Evolutionary conservation across 2,329 filamentous ascomycete genomes (phyloP), one percentile per base, ranked within the genome.

Genomic region (Cladophialophora chaetospira): DNA sequence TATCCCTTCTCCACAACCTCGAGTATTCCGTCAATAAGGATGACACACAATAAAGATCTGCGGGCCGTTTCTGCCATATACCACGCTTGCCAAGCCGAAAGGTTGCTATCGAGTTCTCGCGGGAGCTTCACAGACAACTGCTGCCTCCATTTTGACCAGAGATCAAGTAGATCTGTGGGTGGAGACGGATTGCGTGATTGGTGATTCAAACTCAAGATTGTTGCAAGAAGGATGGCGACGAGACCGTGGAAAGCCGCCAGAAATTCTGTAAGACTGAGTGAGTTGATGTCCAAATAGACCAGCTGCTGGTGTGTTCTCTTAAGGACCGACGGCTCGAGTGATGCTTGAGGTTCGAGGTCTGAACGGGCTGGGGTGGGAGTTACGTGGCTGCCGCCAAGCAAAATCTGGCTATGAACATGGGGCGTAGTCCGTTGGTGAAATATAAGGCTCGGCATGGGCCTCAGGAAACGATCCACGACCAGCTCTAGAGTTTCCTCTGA

Each of bases 21-120:
- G 40, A 62, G 26, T 19, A 63, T 6, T 10, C 58, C 60, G 21
- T 57, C 38, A 5, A 65, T 43, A 26, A 61, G 42, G 23, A 52
- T 43, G 15, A 47, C 45, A 28, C 33, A 55, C 2, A 65, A 42
- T 25, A 65, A 42, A n/a, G 55, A 60, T 47, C 63, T 55, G 17
- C 63, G 63, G 5, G 55, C 53, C 15, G 43, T 63, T 26, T 65
- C 63, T 4, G 63, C 60, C 1, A 57, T 53, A 13, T 53, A 31
- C 63, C 63, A 65, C 6, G 63, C 56, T 29, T 61, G 49, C 63
- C 63, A 65, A 4, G 60, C 42, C 13, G 55, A 58, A 19, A 61
- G 59, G 13, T 48, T 17, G 13, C 48, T 53, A 19, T 51, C 43
- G 8, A 65, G 53, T 1, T 35, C 50, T 26, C 21, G 44, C 5